Conservation (phyloP, 176 grass and related monocot genomes). For the Carex cristatella region DNA sequence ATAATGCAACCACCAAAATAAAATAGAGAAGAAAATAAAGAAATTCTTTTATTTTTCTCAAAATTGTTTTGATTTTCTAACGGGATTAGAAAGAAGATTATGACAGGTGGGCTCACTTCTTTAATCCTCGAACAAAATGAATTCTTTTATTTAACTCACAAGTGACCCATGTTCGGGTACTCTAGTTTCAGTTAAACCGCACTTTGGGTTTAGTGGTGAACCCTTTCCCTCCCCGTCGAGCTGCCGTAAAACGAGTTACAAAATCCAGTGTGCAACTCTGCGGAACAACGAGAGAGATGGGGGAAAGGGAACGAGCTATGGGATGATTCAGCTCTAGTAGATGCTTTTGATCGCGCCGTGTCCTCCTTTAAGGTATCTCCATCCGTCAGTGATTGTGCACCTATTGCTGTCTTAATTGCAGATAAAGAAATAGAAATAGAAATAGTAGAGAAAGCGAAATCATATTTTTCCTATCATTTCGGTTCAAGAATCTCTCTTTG, state of each 20-base stretch:
- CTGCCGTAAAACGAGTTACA: neutral
- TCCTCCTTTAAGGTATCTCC: constrained; percentile 42
- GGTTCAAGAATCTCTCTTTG: neutral
- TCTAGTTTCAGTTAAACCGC: no score
- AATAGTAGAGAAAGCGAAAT: neutral
- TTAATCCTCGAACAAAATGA: no score
- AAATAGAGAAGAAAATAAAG: no score
- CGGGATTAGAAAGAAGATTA: no score
- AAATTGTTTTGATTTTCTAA: no score
- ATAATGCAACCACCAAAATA: no score
- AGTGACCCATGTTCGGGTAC: no score
- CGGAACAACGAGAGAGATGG: constrained; percentile 31
- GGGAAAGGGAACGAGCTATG: constrained; percentile 66
- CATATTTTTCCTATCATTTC: neutral
- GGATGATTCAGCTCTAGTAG: constrained; percentile 70
- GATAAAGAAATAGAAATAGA: neutral
- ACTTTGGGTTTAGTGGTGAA: no score
- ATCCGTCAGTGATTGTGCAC: neutral
- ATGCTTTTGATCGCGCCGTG: constrained; percentile 69
- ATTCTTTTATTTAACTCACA: no score
- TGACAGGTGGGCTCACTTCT: no score
- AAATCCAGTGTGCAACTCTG: neutral
- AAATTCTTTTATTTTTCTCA: no score
- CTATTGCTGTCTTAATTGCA: neutral
- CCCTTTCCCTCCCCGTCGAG: neutral